Evolutionary conservation across 352 stramenopile genomes (phyloP), one percentile per base, ranked within the genome.

Genomic region (Globisporangium recalcitrans): DNA sequence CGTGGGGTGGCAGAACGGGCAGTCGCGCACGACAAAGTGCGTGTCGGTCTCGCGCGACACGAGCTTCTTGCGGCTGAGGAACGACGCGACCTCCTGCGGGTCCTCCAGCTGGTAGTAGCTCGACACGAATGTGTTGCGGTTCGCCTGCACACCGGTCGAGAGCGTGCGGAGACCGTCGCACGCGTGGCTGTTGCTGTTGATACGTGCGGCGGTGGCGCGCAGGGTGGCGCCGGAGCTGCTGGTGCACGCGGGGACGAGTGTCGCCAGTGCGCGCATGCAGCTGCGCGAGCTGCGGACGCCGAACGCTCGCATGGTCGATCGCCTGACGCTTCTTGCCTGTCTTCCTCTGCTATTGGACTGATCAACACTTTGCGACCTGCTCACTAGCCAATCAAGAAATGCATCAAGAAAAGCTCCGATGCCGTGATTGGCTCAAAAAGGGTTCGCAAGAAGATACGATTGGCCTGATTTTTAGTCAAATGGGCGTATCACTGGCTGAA

Each of bases 1-100:
- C 22, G 87, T 92, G 27, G 82, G 52, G 49, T 94, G 83, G 67
- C 89, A 96, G 69, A 96, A 94, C n/a, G 87, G 87, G 53, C 88
- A 97, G 59, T 93, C 80, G 36, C 82, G 80, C 60, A 94, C 78
- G 31, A 93, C 65, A 21, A 87, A 87, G 66, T 95, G 86, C 62
- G 85, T 77, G 67, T 90, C 79, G 0, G 82, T 90, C 65, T 90
- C 83, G 40, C 81, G 79, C 51, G 75, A 61, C 16, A 59, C 58
- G 55, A 95, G 74, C 38, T 74, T 63, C 65, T 95, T 93, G 67
- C 86, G 86, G n/a, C 72, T 67, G 42, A 95, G 65, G 56, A 93
- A 93, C 32, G 78, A 67, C 14, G 60, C 68, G 55, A 95, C 80
- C 60, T 91, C 83, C 44, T 68, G 72, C 11, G 82, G 73, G 53